Evolutionary conservation across 1,284 basidiomycete genomes (phyloP).

Genomic region (Cryptococcus maquisensis): DNA sequence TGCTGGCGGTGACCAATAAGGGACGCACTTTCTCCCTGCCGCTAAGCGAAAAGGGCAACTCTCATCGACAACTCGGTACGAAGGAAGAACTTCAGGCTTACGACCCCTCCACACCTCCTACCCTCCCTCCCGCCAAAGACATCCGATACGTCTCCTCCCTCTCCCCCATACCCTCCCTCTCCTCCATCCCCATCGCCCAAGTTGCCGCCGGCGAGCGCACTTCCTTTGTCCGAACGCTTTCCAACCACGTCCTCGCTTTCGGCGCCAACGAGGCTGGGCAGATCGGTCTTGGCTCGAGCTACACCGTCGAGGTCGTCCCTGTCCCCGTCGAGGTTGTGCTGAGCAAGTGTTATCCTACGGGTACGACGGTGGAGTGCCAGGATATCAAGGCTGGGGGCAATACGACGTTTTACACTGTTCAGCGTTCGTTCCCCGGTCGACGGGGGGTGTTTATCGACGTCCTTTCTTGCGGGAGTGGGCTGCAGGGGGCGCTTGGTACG

Average conservation of each 20-base stretch:
- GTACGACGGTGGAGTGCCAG: slow-evolving; percentile 60
- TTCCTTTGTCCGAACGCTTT: slow-evolving; percentile 65
- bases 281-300: slow-evolving; percentile 69
- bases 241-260: slow-evolving; percentile 80
- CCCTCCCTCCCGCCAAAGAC: slow-evolving; percentile 45
- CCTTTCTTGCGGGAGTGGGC: slow-evolving; percentile 74
- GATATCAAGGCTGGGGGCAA: slow-evolving; percentile 60
- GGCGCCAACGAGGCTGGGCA: slow-evolving; percentile 84
- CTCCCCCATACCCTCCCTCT: slow-evolving; percentile 74
- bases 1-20: slow-evolving; percentile 75
- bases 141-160: slow-evolving; percentile 69
- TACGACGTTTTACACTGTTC: slow-evolving; percentile 67
- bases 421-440: slow-evolving; percentile 50
- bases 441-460: slow-evolving; percentile 58
- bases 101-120: background rate
- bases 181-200: slow-evolving; percentile 62
- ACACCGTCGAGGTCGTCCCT: slow-evolving; percentile 67
- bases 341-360: slow-evolving; percentile 53
- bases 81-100: slow-evolving; percentile 50
- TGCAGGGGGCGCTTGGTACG: slow-evolving; percentile 79
- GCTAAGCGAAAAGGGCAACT: slow-evolving; percentile 71
- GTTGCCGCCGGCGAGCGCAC: slow-evolving; percentile 69
- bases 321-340: slow-evolving; percentile 82
- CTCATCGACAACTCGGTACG: slow-evolving; percentile 78
- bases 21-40: slow-evolving; percentile 80